Evolutionary conservation across 495 filamentous ascomycete species (phyloP).

Genomic region (Rhypophila decipiens): DNA sequence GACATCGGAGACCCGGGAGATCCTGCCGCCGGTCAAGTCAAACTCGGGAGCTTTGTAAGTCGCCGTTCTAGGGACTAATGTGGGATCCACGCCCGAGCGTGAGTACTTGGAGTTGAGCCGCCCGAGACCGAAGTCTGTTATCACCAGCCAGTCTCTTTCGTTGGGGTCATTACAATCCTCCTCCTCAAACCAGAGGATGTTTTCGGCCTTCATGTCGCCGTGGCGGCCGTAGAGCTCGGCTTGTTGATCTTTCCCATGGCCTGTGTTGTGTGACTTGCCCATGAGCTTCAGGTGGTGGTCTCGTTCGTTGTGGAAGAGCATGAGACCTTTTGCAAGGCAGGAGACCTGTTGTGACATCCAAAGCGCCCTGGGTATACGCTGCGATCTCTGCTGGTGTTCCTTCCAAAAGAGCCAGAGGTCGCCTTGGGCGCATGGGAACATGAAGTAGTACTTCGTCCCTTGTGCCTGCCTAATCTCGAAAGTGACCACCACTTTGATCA

Average conservation of each 20-base stretch:
- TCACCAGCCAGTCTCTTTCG: too few relatives aligned
- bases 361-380: background rate
- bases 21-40: background rate
- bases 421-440: background rate
- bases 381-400: background rate
- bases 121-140: background rate
- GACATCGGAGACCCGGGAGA: slow-evolving; percentile 3
- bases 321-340: background rate
- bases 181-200: background rate
- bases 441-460: background rate
- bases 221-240: background rate
- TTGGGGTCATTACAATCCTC: background rate
- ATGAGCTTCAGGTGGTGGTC: background rate
- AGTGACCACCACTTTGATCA: background rate
- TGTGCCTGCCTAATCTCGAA: background rate
- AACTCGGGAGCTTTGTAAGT: slow-evolving; percentile 9
- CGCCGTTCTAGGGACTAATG: background rate
- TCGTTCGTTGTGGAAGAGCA: background rate
- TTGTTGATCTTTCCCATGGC: background rate
- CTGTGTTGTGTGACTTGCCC: background rate
- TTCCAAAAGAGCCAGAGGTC: background rate
- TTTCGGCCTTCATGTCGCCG: slow-evolving; percentile 4
- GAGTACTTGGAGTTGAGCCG: background rate
- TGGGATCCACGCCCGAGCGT: background rate
- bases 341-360: background rate